Percentiles rank a stretch among this genome's conserved stretches.
phyloP scores from a whole-genome alignment of 2,329 filamentous ascomycete species.

The Arachnomyces sp. region DNA sequence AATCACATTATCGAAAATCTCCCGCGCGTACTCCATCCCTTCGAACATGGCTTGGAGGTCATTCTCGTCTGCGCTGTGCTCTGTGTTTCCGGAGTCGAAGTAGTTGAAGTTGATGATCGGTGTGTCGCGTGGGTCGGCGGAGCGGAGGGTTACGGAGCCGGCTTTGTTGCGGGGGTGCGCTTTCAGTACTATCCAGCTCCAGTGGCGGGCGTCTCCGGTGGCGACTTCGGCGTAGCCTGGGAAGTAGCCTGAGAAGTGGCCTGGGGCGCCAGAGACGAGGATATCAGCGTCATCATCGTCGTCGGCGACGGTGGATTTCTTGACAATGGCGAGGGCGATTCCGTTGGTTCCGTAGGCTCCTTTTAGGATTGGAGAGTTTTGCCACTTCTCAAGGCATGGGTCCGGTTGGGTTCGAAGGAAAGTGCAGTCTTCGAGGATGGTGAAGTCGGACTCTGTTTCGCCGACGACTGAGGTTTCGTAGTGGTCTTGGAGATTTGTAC shows the following conservation, averaged over 20 bases:
- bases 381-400: slow-evolving; percentile 38
- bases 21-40: slow-evolving; percentile 46
- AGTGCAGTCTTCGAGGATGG: slow-evolving; percentile 26
- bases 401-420: slow-evolving; percentile 23
- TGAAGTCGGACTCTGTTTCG: slow-evolving; percentile 29
- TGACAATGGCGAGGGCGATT: slow-evolving; percentile 43
- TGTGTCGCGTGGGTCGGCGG: slow-evolving; percentile 55
- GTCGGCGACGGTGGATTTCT: slow-evolving; percentile 31
- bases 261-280: slow-evolving; percentile 49
- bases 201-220: slow-evolving; percentile 33
- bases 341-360: slow-evolving; percentile 42
- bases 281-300: slow-evolving; percentile 46
- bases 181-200: slow-evolving; percentile 49
- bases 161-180: slow-evolving; percentile 55
- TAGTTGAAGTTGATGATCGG: slow-evolving; percentile 59
- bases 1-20: slow-evolving; percentile 36
- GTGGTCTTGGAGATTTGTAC: slow-evolving; percentile 58
- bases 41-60: slow-evolving; percentile 49
- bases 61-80: slow-evolving; percentile 38
- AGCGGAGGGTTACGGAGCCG: slow-evolving; percentile 55
- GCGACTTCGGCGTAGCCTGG: slow-evolving; percentile 44
- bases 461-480: slow-evolving; percentile 42
- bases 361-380: slow-evolving; percentile 22
- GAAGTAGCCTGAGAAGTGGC: slow-evolving; percentile 50
- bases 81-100: slow-evolving; percentile 42